phyloP scores from a whole-genome alignment of 352 stramenopile species.

The Globisporangium nagaii region DNA sequence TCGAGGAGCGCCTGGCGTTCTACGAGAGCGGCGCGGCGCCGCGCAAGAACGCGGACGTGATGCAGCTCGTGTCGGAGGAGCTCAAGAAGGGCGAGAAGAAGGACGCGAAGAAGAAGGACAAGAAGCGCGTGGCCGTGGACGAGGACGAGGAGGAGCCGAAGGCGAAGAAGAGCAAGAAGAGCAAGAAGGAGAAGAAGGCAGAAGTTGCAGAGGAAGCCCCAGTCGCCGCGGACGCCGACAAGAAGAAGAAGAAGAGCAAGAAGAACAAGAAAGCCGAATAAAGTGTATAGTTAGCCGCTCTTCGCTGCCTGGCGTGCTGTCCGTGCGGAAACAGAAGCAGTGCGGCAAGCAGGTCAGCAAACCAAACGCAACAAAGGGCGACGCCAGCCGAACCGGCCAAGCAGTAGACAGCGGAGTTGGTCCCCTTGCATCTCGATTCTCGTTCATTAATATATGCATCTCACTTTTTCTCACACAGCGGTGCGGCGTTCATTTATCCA shows the following conservation, averaged over 20 bases:
- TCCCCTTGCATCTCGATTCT: constrained; percentile 4
- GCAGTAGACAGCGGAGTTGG: constrained; percentile 6
- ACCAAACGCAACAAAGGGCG: not conserved
- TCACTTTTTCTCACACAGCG: not conserved
- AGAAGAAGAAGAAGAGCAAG: constrained; percentile 82
- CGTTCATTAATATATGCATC: constrained; percentile 18
- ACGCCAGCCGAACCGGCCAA: not conserved
- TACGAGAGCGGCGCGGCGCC: constrained; percentile 98
- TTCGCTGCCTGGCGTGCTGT: not conserved
- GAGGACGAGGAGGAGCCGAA: constrained; percentile 64
- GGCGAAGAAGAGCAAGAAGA: constrained; percentile 82
- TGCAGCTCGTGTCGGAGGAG: constrained; percentile 93
- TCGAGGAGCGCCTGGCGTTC: constrained; percentile 99
- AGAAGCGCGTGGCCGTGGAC: constrained; percentile 65
- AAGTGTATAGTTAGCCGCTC: constrained; percentile 40
- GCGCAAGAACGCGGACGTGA: constrained; percentile 99
- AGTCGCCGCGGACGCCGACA: constrained; percentile 27
- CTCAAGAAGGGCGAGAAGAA: constrained; percentile 78
- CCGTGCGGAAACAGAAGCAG: not conserved
- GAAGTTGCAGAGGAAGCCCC: constrained; percentile 14
- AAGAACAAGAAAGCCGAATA: constrained; percentile 75
- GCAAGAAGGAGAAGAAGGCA: constrained; percentile 59
- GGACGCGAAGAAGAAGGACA: constrained; percentile 75
- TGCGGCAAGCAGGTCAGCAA: no score
- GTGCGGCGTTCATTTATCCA: no score